Percentiles rank a stretch among this genome's conserved stretches.
Evolutionary conservation across 225 moss, liverwort and hornwort species (phyloP).

Genomic region (Ulota crispa): DNA sequence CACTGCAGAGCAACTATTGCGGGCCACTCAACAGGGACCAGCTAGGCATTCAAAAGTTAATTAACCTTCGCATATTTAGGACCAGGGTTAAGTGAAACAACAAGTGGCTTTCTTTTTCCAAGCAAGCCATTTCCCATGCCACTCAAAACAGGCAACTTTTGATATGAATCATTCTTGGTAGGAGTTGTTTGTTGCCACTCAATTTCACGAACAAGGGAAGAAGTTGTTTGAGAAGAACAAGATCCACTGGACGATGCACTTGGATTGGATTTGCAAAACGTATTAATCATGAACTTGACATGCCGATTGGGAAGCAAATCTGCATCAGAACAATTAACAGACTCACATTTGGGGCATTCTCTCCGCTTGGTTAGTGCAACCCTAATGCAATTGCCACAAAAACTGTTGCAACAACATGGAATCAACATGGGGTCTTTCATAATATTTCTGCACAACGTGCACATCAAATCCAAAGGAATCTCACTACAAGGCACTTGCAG

Average conservation of each 20-base stretch:
- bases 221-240: background rate
- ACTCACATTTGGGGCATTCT: background rate
- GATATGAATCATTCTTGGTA: background rate
- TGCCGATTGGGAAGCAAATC: background rate
- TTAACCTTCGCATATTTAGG: background rate
- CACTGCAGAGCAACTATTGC: too few species aligned
- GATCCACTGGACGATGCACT: background rate
- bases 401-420: slow-evolving; percentile 19
- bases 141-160: background rate
- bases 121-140: rapidly evolving
- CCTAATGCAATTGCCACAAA: background rate
- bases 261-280: background rate
- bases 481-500: too few species aligned
- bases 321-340: background rate
- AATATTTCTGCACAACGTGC: background rate
- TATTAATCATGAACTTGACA: background rate
- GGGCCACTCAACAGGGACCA: too few species aligned
- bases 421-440: slow-evolving; percentile 24
- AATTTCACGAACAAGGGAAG: background rate
- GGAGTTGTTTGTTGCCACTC: background rate
- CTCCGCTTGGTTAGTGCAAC: background rate
- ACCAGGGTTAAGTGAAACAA: rapidly evolving
- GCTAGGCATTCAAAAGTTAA: too few species aligned
- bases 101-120: background rate
- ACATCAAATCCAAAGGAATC: background rate